phyloP scores from a whole-genome alignment of 768 basidiomycete species.

The Scleroderma bovista region DNA sequence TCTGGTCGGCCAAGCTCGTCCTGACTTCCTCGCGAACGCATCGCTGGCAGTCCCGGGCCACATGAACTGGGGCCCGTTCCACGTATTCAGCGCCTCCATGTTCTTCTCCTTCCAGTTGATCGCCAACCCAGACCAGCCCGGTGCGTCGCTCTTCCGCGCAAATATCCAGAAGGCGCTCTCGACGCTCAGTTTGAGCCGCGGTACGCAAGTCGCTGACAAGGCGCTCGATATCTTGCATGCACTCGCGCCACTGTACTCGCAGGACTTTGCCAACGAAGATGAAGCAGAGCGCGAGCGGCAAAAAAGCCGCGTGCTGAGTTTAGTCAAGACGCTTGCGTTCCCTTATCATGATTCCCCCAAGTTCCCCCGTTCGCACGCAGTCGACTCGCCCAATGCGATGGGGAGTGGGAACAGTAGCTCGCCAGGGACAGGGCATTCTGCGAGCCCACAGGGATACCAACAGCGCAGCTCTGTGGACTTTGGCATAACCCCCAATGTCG shows the following conservation, averaged over 20 bases:
- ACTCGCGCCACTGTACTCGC: conserved; percentile 67
- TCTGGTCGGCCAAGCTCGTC: conserved; percentile 69
- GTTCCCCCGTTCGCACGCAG: conserved; percentile 39
- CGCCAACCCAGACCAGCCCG: conserved; percentile 73
- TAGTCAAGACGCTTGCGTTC: conserved; percentile 73
- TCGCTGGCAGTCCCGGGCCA: conserved; percentile 73
- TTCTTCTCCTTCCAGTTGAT: conserved; percentile 90
- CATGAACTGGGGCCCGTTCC: conserved; percentile 80
- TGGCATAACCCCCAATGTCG: conserved; percentile 3
- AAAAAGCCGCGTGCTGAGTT: conserved; percentile 54
- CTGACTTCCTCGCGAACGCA: conserved; percentile 67
- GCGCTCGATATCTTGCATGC: conserved; percentile 65
- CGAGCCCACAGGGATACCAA: conserved; percentile 42
- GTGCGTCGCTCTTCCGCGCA: conserved; percentile 68
- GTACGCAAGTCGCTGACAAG: conserved; percentile 67
- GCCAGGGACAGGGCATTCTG: conserved; percentile 53
- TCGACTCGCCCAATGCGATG: conserved; percentile 45
- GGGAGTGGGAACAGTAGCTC: conserved; percentile 43
- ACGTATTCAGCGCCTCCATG: conserved; percentile 83
- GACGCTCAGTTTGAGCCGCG: conserved; percentile 61
- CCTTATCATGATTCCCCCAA: conserved; percentile 70
- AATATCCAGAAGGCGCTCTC: conserved; percentile 66
- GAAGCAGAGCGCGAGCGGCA: conserved; percentile 52
- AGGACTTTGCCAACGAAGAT: conserved; percentile 49
- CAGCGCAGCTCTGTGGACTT: conserved; percentile 24